These are phyloP conservation scores for Vitis hybrid DNA, from an alignment of 177 flowering plant species.

Conservation along the genomic window DNA sequence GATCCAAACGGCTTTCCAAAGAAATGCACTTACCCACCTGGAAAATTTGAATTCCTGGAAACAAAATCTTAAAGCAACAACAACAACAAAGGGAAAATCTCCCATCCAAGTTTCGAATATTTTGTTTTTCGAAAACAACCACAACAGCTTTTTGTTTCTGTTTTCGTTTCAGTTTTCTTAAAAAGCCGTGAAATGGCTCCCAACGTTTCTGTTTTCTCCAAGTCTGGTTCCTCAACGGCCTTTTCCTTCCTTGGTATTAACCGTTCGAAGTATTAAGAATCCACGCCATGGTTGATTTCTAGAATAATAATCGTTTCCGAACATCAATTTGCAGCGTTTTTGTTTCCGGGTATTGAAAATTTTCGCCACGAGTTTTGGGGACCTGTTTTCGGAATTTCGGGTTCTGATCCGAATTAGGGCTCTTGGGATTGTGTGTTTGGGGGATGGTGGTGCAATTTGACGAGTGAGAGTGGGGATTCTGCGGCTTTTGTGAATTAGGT, in stretches of 20 bases:
- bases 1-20: constrained; percentile 17
- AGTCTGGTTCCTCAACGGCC: too few species aligned
- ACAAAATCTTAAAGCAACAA: constrained; percentile 17
- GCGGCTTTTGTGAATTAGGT: background rate
- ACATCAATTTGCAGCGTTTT: background rate
- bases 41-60: constrained; percentile 9
- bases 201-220: background rate
- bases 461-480: background rate
- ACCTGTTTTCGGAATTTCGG: background rate
- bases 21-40: background rate
- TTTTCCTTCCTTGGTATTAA: background rate
- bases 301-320: background rate
- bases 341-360: background rate
- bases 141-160: constrained; percentile 5
- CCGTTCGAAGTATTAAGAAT: background rate
- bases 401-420: constrained; percentile 5
- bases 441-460: background rate
- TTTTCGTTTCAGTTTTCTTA: background rate
- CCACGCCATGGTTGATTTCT: background rate
- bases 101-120: background rate
- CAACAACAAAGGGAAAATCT: background rate
- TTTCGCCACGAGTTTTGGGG: background rate
- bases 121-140: background rate
- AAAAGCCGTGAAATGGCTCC: background rate
- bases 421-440: background rate